Base-by-base conservation (phyloP, 805 yeast species). In the Saturnispora silvae region DNA sequence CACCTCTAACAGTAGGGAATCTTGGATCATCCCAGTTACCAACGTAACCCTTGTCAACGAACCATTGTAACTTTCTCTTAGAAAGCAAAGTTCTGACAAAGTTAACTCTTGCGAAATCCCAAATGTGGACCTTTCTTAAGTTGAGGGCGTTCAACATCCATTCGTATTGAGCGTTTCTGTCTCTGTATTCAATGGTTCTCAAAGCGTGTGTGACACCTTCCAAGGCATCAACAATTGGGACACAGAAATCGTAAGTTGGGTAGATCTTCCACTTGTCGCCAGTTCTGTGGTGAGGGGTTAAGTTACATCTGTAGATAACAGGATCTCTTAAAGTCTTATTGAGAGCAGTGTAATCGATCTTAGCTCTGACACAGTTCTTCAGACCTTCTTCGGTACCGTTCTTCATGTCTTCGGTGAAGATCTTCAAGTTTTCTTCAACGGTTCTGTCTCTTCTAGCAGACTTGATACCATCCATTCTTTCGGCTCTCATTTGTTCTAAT, bases 1-100 rank as follows among this genome's bases (percentile, higher is more conserved):
- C 96, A 68, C 99, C 99, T 63, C 97, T 80, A 28, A 92, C 95
- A 33, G 99, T 92, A 50, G 99, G 99, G 85, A 92, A 92, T 62
- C 99, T 75, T 51, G 99, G 98, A 62, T 92, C 99, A 56, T 92
- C 96, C 99, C 99, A 92, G 65, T 85, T 86, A 18, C 72, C 53
- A 41, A 92, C 99, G 51, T 80, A 69, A 30, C 74, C 67, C 60
- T 84, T 81, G 68, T 92, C 97, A 45, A 92, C 98, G 63, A 92
- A 86, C 98, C 98, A 92, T 68, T 94, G 98, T 57, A 92, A 72
- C 70, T 92, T 92, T 69, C 99, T 81, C 79, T 92, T 92, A 44
- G 96, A 85, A 44, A 92, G 69, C 58, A 92, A 69, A 20, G 99
- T 92, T 68, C 96, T 79, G 42, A 92, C 86, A 57, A 92, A 92